Base-by-base conservation (phyloP, 805 yeast species). In the Candida xyloterini region DNA sequence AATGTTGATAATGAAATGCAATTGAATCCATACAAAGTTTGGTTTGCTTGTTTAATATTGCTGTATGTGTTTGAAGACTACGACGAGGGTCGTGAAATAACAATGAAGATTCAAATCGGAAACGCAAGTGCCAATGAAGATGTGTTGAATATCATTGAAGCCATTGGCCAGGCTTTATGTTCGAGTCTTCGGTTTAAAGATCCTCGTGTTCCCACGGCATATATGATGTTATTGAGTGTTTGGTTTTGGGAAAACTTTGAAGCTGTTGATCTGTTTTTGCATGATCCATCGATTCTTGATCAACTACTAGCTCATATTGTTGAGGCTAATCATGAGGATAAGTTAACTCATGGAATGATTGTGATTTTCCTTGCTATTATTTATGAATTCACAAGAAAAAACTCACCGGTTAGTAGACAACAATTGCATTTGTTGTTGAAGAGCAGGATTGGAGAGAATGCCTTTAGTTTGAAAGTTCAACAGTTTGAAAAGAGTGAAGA, bases 21-120 rank as follows among this genome's bases (percentile, higher is more conserved):
- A 38, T 62, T 90, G 24, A 91, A 93, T 50, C 97, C 99, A 0
- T 93, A 89, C 57, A 78, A 80, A 52, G 63, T 79, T 1, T 93
- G 95, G 93, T 90, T 91, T 62, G 78, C 96, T 0, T 67, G 84
- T 2, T 73, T 79, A 4, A 66, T 87, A 4, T 57, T 91, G 15
- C 67, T 84, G 30, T 76, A 74, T 39, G 57, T 89, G 2, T 73
- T 89, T 45, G 76, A 75, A 39, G 82, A 74, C 27, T 66, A 63
- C 43, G 69, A 69, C 5, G 77, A 71, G 14, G 65, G 76, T 13
- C 74, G 76, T 46, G 66, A 66, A 7, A 43, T 70, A 10, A 73
- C 83, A 0, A 60, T 76, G 32, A 54, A 58, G 0, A 67, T 86
- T n/a, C 62, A 60, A 3, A 62, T 76, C 24, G 95, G 95, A 7